These are phyloP conservation scores for Nannizzia gypsea DNA, from an alignment of 2,329 filamentous ascomycete species.

Conservation along the genomic window DNA sequence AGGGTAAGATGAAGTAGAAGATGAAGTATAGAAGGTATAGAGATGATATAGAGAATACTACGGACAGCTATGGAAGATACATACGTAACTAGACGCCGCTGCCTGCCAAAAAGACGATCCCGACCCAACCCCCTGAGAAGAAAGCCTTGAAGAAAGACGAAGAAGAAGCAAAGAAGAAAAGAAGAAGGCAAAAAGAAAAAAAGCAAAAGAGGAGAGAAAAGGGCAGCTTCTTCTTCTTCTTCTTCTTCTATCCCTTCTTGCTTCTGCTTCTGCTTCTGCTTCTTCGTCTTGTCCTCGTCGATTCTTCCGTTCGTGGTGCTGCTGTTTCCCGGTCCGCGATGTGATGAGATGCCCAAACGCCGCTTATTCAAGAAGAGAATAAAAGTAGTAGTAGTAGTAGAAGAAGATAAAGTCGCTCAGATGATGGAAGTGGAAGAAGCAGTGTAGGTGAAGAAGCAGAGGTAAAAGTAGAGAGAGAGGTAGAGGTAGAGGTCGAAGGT, in stretches of 20 bases:
- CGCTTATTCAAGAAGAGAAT: too few species aligned
- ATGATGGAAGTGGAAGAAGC: neutral
- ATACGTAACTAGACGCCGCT: neutral
- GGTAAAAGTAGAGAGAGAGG: conserved; percentile 5
- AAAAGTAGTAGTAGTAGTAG: too few species aligned
- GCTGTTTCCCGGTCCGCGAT: too few species aligned
- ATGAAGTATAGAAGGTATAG: neutral
- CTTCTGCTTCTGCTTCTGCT: too few species aligned
- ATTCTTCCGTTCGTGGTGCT: too few species aligned
- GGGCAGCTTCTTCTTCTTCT: too few species aligned
- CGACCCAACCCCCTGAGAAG: neutral
- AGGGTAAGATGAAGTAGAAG: neutral
- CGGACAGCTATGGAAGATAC: neutral
- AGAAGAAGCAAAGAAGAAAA: neutral
- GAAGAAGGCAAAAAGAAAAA: neutral
- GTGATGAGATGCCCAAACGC: too few species aligned
- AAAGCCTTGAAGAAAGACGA: neutral
- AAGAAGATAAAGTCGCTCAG: too few species aligned
- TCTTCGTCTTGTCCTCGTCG: too few species aligned
- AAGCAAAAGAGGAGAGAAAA: too few species aligned
- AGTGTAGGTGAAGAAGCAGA: neutral
- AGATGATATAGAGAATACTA: neutral
- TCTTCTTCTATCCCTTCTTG: too few species aligned
- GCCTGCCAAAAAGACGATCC: neutral
- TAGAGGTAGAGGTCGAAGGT: conserved; percentile 5